Percentiles rank a stretch among this genome's conserved stretches.
These are phyloP conservation scores for Spathaspora sp. DNA, from an alignment of 805 yeast genomes.

Conservation along the genomic window DNA sequence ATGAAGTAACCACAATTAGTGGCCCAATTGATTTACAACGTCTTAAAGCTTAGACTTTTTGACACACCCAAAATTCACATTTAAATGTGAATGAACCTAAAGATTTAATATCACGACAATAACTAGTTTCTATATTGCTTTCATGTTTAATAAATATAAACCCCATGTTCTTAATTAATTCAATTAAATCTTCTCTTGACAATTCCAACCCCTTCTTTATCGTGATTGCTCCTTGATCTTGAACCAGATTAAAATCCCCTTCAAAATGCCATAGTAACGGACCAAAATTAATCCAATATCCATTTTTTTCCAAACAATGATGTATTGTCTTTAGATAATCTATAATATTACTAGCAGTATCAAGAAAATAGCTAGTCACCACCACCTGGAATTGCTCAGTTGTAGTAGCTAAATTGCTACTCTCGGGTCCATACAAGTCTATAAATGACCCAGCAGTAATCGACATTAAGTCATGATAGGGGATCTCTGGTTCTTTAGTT, in stretches of 20 bases:
- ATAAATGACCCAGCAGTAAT: constrained; percentile 72
- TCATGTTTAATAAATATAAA: constrained; percentile 47
- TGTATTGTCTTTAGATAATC: constrained; percentile 51
- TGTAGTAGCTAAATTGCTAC: constrained; percentile 1
- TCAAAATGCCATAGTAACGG: constrained; percentile 75
- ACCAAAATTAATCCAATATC: constrained; percentile 64
- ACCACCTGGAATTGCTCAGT: constrained; percentile 41
- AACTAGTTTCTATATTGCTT: constrained; percentile 44
- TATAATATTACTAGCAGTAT: constrained; percentile 56
- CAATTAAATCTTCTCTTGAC: constrained; percentile 50
- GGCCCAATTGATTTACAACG: constrained; percentile 26
- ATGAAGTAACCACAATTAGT: constrained; percentile 58
- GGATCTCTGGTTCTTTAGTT: constrained; percentile 32
- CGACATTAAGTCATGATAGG: constrained; percentile 54
- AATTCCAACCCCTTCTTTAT: constrained; percentile 58
- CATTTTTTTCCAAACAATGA: constrained; percentile 42
- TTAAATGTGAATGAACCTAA: constrained; percentile 55
- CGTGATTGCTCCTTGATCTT: constrained; percentile 22
- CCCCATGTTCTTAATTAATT: constrained; percentile 44
- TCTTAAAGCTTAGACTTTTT: constrained; percentile 11
- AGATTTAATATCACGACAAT: constrained; percentile 48
- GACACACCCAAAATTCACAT: constrained; percentile 70
- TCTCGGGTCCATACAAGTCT: constrained; percentile 57
- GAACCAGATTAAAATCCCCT: constrained; percentile 33
- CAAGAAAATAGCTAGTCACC: constrained; percentile 59